A percentile compares a stretch with the other conserved stretches of the same genome.
These are phyloP conservation scores for Camelina hispida DNA, from an alignment of 345 rosid species.

Conservation along the genomic window DNA sequence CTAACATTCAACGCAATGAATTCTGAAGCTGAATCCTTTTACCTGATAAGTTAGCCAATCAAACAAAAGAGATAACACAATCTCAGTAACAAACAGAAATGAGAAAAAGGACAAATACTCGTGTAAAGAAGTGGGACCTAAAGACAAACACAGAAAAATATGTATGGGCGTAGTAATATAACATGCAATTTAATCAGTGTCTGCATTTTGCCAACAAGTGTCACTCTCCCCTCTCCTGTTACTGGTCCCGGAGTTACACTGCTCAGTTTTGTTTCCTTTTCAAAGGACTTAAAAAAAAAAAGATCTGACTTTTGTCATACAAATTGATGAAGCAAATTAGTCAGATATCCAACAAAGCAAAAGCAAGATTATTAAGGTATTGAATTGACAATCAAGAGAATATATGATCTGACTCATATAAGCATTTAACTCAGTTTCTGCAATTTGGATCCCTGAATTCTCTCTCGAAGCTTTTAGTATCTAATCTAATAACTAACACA, in stretches of 20 bases:
- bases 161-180: conserved; percentile 16
- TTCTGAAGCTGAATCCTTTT: conserved; percentile 30
- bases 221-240: conserved; percentile 37
- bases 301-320: no score
- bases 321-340: neutral
- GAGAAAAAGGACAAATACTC: conserved; percentile 19
- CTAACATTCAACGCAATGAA: conserved; percentile 32
- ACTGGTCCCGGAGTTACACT: conserved; percentile 34
- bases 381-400: conserved; percentile 32
- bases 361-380: conserved; percentile 21
- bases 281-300: neutral
- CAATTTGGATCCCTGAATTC: conserved; percentile 3
- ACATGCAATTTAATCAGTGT: conserved; percentile 33
- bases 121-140: conserved; percentile 44
- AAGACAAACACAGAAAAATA: conserved; percentile 42
- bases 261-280: conserved; percentile 32
- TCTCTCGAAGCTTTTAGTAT: neutral
- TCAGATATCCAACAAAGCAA: conserved; percentile 25
- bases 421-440: conserved; percentile 13
- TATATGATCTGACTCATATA: neutral
- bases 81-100: conserved; percentile 39
- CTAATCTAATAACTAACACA: neutral
- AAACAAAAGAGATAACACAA: conserved; percentile 29
- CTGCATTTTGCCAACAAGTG: conserved; percentile 42
- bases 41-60: conserved; percentile 20